Base-by-base conservation (phyloP, 2,329 filamentous ascomycete genomes). In the Neonectria punicea region DNA sequence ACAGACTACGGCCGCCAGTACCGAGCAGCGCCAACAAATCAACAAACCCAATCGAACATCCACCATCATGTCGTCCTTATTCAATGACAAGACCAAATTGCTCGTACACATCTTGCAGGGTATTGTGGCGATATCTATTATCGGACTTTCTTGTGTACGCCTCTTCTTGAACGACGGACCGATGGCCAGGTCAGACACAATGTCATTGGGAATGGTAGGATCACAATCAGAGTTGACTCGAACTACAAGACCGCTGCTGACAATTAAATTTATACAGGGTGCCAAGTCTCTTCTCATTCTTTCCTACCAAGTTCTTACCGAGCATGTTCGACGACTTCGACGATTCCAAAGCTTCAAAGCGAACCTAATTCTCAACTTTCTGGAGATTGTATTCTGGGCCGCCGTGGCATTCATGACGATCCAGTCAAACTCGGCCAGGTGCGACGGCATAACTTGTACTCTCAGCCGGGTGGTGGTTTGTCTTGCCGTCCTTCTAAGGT, bases 381-480 rank as follows among this genome's bases (percentile, higher is more conserved):
- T 82, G 10, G 81, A 83, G 66, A 66, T 79, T 7, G 71, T 81
- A 22, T 82, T 82, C 67, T 83, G 81, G 80, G 30, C 11, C 3
- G 55, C 8, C 9, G 55, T 58, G 16, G 43, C 36, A n/a, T 30
- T 18, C 20, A 49, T 58, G 39, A 32, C 44, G 6, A 14, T 28
- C 22, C 22, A 16, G 44, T 47, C 44, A 14, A 47, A 22, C 44
- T 47, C 22, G 11, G 44, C 44, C 11, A 28, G 14, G 22, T 47
- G 44, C 44, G 13, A 14, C 5, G 34, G 34, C 2, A 36, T 36
- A 13, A 36, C 34, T 14, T 36, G 34, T 16, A 36, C 34, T 14
- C 34, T 36, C 13, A 36, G 34, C 13, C 16, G 34, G 34, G 34
- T 36, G 5, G 34, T 36, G 11, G 34, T 36, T 14, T 36, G 13